Evolutionary conservation across 2,329 filamentous ascomycete species (phyloP).

Genomic region (Colletotrichum cordylinicola): DNA sequence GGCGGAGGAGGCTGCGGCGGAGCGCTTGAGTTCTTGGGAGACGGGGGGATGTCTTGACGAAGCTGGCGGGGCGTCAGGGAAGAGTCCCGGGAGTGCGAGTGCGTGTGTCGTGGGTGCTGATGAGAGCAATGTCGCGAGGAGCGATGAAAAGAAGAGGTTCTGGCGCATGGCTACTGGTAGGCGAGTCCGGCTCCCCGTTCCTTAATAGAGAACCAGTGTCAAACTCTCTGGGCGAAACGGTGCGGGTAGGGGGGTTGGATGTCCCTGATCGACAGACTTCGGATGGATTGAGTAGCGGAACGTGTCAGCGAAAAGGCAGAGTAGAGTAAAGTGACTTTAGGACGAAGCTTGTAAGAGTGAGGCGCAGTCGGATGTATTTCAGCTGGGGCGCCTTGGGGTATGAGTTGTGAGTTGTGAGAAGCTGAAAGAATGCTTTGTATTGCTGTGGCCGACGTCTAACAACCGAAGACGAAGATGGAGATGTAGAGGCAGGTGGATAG

Average conservation of each 20-base stretch:
- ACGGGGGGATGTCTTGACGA: not conserved
- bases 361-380: not conserved
- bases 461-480: not conserved
- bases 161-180: not conserved
- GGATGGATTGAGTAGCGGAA: conserved; percentile 11
- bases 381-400: not conserved
- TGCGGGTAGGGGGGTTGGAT: not conserved
- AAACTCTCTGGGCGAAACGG: conserved; percentile 12
- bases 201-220: conserved; percentile 11
- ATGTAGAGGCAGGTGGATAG: not conserved
- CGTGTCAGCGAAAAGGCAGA: conserved; percentile 12
- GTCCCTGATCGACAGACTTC: conserved; percentile 17
- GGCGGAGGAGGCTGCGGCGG: not conserved
- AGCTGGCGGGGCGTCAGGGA: not conserved
- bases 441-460: not conserved
- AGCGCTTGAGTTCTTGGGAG: conserved; percentile 11
- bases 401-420: not conserved
- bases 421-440: not conserved
- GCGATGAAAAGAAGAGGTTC: conserved; percentile 12
- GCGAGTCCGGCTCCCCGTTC: conserved; percentile 17
- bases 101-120: not conserved
- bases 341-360: conserved; percentile 3
- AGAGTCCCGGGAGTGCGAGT: conserved; percentile 1
- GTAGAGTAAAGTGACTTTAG: not conserved
- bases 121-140: conserved; percentile 13